Conservation (phyloP, 2,329 filamentous ascomycete genomes). For the Scedosporium dehoogii region DNA sequence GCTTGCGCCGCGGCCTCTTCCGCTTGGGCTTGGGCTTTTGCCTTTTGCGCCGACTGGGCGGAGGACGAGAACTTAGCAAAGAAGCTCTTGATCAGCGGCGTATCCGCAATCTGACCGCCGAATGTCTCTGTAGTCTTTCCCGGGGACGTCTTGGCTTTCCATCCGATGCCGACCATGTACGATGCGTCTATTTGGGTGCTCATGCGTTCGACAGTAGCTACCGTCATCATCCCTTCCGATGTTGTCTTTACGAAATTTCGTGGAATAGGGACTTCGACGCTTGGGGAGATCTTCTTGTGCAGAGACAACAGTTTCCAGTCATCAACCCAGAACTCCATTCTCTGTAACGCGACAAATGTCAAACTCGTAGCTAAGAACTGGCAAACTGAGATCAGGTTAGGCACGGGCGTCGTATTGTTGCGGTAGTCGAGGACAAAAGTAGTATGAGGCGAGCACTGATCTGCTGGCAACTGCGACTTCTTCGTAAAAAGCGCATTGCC, state of each 20-base stretch:
- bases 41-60: constrained; percentile 37
- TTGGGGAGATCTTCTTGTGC: constrained; percentile 77
- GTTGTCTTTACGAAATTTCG: constrained; percentile 73
- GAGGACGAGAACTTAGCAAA: constrained; percentile 66
- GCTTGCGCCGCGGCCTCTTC: constrained; percentile 56
- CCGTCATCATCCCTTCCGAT: constrained; percentile 79
- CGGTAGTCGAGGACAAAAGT: constrained; percentile 94
- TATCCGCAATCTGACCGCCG: constrained; percentile 35
- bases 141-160: constrained; percentile 51
- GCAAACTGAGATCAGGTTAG: constrained; percentile 73
- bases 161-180: constrained; percentile 81
- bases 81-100: constrained; percentile 63
- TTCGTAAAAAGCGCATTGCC: constrained; percentile 95
- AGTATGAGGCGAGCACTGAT: constrained; percentile 60
- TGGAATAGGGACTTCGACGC: constrained; percentile 61
- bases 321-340: constrained; percentile 84
- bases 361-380: constrained; percentile 92
- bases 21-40: constrained; percentile 47
- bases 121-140: constrained; percentile 38
- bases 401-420: constrained; percentile 76
- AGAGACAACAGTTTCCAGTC: constrained; percentile 72
- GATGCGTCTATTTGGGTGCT: constrained; percentile 86
- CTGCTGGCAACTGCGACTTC: constrained; percentile 62
- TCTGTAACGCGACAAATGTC: constrained; percentile 84
- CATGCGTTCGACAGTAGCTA: constrained; percentile 69